These are phyloP conservation scores for Leccinum sublutescens DNA, from an alignment of 768 basidiomycete species.

Conservation along the genomic window DNA sequence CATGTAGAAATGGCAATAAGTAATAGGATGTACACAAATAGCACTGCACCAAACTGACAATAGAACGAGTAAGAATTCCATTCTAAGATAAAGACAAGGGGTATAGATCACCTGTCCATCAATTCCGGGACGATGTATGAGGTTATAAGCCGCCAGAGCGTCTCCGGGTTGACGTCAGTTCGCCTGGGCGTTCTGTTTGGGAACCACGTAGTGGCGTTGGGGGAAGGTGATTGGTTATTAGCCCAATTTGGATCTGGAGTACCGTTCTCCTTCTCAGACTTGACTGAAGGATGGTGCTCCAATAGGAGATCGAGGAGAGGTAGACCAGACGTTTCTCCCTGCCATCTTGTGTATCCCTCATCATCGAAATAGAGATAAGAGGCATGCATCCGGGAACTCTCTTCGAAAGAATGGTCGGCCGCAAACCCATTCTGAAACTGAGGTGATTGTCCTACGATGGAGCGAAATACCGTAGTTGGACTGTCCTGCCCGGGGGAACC, in stretches of 20 bases:
- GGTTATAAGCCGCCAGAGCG: constrained; percentile 83
- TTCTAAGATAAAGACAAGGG: constrained; percentile 1
- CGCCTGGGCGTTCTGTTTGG: constrained; percentile 75
- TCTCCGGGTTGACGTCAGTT: constrained; percentile 83
- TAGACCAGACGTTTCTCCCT: constrained; percentile 90
- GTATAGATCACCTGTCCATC: constrained; percentile 78
- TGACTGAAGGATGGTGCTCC: constrained; percentile 56
- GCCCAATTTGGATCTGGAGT: constrained; percentile 29
- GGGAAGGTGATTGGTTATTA: constrained; percentile 33
- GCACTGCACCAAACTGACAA: constrained; percentile 68
- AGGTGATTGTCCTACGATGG: constrained; percentile 40
- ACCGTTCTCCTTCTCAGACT: constrained; percentile 32
- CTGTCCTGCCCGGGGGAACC: constrained; percentile 46
- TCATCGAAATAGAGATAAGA: constrained; percentile 87
- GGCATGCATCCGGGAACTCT: constrained; percentile 63
- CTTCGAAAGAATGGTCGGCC: constrained; percentile 51
- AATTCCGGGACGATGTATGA: constrained; percentile 84
- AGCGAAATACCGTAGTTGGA: constrained; percentile 40
- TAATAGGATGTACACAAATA: constrained; percentile 93
- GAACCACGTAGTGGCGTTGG: constrained; percentile 62
- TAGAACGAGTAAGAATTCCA: constrained; percentile 15
- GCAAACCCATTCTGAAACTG: constrained; percentile 19
- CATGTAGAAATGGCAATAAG: constrained; percentile 87
- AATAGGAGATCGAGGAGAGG: constrained; percentile 84
- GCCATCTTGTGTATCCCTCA: constrained; percentile 85